Evolutionary conservation across 805 yeast genomes (phyloP), one percentile per base, ranked within the genome.

Genomic region (Candida sanyiensis): DNA sequence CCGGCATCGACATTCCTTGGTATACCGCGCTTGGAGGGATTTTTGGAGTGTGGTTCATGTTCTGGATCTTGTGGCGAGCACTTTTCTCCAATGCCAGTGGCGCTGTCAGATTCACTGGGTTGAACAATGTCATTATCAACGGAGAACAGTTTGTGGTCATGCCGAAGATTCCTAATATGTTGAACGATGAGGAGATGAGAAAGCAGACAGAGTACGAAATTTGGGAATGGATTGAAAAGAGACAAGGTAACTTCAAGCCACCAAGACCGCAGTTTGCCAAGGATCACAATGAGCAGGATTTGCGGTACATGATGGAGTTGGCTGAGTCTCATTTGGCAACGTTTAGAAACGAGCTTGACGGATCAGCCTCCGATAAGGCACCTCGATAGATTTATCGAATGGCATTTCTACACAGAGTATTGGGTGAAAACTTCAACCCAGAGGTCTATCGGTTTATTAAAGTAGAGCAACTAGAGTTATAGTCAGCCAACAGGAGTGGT

Each of bases 211-310:
- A 54, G 37, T 46, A 36, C 32, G 58, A 55, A 16, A 47, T 55
- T 31, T 55, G 59, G 59, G 47, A 46, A 27, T 55, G 59, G 59
- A 54, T 55, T 19, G 49, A 51, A 13, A 38, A 48, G 10, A 46
- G 54, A 37, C 38, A 37, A 6, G 39, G 24, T 8, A 18, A 38
- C 22, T 39, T 13, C 13, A 38, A 26, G 11, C 16, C 16, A 9
- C 22, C 7, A 8, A 26, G 18, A n/a, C 30, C 22, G 28, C 23
- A 29, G 6, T 37, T 37, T 15, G 33, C 33, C n/a, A 40, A 38
- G 34, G 33, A 35, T 21, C 50, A 47, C 35, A 37, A 49, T 26
- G 45, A 44, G 20, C 58, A 54, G 28, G 50, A 54, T 22, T 19
- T 52, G 18, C 38, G 43, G 11, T 57, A 50, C 34, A 48, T 54